Base-by-base conservation (phyloP, 306 rosid species). In the Prunus campanulata region DNA sequence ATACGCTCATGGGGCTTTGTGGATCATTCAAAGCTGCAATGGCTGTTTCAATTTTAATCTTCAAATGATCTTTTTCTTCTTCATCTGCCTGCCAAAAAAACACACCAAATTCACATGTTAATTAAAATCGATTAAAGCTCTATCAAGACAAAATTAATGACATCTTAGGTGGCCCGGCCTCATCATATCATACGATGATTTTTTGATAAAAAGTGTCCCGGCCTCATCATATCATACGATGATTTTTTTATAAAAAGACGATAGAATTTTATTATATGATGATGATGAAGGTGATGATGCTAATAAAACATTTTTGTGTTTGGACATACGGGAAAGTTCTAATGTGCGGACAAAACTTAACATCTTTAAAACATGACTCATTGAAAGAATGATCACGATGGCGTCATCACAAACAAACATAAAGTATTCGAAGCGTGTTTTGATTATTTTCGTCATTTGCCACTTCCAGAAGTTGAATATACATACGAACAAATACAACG, bases 1-100 rank as follows among this genome's bases (percentile, higher is more conserved):
- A 90, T 48, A 95, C 88, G 81, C 97, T 92, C 96, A 88, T 75
- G 6, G 96, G 97, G 68, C 98, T 95, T 57, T 77, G 84, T 49
- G 97, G 93, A 55, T 88, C 95, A 87, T 86, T 90, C 48, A 89
- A 90, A 75, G 91, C 88, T 73, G 87, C 83, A 80, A 95, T 90
- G 57, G 97, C 97, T 44, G 90, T 84, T 78, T 86, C 85, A 25
- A 92, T 92, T 79, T 83, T 83, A 20, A 80, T 49, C 82, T 87
- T 84, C 90, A 95, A 82, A 47, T 50, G 49, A 62, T 95, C 96
- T 79, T 84, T 95, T 51, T 95, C 97, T 39, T 89, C 96, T 80
- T 90, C 94, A 14, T 89, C 92, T 48, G 96, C 96, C 98, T 95
- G 89, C 81, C 27, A 25, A 83, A 79, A 79, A 63, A 13, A 57